Percentiles rank a stretch among this genome's conserved stretches.
Evolutionary conservation across 2,329 filamentous ascomycete species (phyloP).

Genomic region (Talaromyces marneffei): DNA sequence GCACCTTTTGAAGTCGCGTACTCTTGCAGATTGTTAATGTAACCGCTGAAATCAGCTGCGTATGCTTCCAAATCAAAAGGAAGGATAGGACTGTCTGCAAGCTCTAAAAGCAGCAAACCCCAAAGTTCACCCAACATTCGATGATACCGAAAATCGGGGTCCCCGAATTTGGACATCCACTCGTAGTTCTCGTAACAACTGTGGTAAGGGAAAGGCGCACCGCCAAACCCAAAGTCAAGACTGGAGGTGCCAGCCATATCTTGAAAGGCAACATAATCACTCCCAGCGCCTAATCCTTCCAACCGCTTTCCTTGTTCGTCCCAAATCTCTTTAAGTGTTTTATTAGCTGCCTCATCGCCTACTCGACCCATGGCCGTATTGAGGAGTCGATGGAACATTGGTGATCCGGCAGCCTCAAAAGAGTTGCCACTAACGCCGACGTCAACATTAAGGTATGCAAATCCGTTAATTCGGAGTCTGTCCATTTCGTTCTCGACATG

Average conservation of each 20-base stretch:
- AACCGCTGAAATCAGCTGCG: conserved; percentile 57
- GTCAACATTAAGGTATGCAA: conserved; percentile 89
- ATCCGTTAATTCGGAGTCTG: conserved; percentile 63
- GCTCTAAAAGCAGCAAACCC: conserved; percentile 75
- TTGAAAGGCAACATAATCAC: conserved; percentile 87
- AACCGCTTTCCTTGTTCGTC: conserved; percentile 55
- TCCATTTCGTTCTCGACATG: conserved; percentile 83
- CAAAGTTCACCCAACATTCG: conserved; percentile 71
- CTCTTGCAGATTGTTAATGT: conserved; percentile 60
- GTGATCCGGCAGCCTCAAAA: conserved; percentile 74
- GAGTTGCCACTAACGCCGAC: conserved; percentile 68
- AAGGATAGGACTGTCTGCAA: conserved; percentile 72
- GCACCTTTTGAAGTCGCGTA: conserved; percentile 57
- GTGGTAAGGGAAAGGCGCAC: conserved; percentile 63
- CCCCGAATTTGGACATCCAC: conserved; percentile 73
- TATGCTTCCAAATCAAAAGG: conserved; percentile 77
- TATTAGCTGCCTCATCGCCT: conserved; percentile 64
- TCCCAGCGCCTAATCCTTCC: conserved; percentile 64
- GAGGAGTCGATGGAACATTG: conserved; percentile 68
- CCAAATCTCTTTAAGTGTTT: conserved; percentile 71
- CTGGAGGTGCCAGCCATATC: conserved; percentile 83
- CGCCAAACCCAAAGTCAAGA: conserved; percentile 74
- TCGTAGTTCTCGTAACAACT: conserved; percentile 87
- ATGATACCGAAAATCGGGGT: conserved; percentile 80
- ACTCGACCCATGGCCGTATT: conserved; percentile 69